A percentile compares a stretch with the other conserved stretches of the same genome.
Evolutionary conservation across 2,329 filamentous ascomycete genomes (phyloP).

Genomic region (Aureobasidium leucospermi): DNA sequence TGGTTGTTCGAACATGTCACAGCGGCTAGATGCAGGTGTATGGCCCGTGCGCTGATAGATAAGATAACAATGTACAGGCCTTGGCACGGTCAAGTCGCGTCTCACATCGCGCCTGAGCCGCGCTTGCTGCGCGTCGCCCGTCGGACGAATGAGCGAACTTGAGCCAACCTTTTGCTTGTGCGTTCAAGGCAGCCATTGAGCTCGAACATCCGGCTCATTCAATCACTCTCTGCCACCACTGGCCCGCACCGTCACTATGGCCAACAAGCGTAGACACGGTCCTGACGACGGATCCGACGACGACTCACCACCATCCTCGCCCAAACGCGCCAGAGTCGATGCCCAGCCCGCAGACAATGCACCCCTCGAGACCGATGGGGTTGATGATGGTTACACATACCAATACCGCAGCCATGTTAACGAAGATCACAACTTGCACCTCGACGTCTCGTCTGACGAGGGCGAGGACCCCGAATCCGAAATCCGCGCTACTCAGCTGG

Average conservation of each 20-base stretch:
- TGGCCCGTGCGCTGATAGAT: neutral
- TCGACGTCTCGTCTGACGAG: slow-evolving; percentile 18
- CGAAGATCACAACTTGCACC: slow-evolving; percentile 1
- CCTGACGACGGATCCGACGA: neutral
- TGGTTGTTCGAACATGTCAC: neutral
- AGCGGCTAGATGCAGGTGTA: neutral
- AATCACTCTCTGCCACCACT: neutral
- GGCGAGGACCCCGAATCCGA: slow-evolving; percentile 25
- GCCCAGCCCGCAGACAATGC: neutral
- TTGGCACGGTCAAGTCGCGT: neutral
- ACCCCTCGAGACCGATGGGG: neutral
- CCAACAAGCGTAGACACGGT: neutral
- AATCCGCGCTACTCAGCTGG: slow-evolving; percentile 22
- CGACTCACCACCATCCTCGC: neutral
- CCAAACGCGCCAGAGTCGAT: neutral
- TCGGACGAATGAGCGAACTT: neutral
- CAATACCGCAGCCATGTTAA: slow-evolving; percentile 7
- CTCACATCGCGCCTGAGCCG: neutral
- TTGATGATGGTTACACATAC: slow-evolving; percentile 13
- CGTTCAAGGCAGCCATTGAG: neutral
- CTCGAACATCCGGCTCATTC: neutral
- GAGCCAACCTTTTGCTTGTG: neutral
- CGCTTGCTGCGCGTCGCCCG: neutral
- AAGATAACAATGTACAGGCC: neutral
- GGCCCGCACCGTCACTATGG: neutral